Percentiles rank a stretch among this genome's conserved stretches.
Conservation (phyloP, 148 eudicot species). For the Diospyros kaki region DNA sequence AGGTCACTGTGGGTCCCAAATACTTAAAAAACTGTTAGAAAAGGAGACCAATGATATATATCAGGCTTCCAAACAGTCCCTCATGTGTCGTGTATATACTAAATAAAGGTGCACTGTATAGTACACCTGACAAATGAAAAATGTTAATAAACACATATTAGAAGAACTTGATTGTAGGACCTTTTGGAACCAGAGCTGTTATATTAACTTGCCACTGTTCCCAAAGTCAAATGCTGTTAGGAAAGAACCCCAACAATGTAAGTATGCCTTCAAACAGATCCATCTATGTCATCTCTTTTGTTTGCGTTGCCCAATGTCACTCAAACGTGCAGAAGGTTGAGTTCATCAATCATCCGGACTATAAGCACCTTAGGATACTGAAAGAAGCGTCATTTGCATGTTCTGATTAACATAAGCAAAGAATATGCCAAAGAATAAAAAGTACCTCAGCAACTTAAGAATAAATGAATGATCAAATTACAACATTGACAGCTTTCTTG, state of each 20-base stretch:
- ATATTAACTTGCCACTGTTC: no score
- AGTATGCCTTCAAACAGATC: not conserved
- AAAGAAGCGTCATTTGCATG: not conserved
- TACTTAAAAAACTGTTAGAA: no score
- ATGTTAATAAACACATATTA: not conserved
- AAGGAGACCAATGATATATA: no score
- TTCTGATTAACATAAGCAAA: not conserved
- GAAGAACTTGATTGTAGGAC: no score
- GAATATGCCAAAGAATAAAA: not conserved
- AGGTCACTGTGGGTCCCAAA: no score
- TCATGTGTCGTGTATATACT: no score
- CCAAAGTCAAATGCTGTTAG: no score
- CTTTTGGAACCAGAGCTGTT: no score
- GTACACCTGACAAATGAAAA: not conserved
- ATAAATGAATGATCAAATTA: not conserved
- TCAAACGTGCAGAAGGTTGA: not conserved
- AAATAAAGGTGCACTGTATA: not conserved
- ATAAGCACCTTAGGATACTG: not conserved
- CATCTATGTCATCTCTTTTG: not conserved
- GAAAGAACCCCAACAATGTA: no score
- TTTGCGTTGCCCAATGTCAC: not conserved
- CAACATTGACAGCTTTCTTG: not conserved
- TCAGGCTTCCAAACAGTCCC: no score
- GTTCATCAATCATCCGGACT: not conserved
- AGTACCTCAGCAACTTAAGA: not conserved